Base-by-base conservation (phyloP, 768 basidiomycete genomes). In the Lentinus tigrinus region DNA sequence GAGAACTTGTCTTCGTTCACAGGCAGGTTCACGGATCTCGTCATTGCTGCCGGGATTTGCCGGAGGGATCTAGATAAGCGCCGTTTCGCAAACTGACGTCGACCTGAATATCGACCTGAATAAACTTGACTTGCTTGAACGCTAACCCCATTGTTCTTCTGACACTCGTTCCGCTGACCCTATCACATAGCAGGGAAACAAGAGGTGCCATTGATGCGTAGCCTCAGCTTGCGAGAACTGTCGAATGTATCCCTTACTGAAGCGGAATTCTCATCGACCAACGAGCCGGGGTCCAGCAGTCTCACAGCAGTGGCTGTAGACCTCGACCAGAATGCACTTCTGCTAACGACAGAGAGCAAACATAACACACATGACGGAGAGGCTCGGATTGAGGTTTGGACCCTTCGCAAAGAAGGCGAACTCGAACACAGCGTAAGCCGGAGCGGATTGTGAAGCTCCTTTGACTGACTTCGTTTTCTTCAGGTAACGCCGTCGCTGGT, bases 291-390 rank as follows among this genome's bases (percentile, higher is more conserved):
- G n/a, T 17, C 27, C 24, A 53, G 40, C 4, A 56, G 31, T 31
- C 31, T 65, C 27, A 60, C 55, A 24, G 34, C 56, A 2, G 24
- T 79, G 13, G 75, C 84, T 1, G 71, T 87, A 63, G 87, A 91
- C 73, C 72, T 85, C 28, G 88, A 91, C 70, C 81, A 85, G 66
- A 78, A 83, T 65, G 72, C 75, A 1, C 66, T 84, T 40, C 89
- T 85, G 68, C 77, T 77, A n/a, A 77, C 81, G 13, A 82, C 84
- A 1, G 88, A 88, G 67, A 64, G 68, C 48, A 65, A 65, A 53
- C 74, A 72, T 58, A 63, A 66, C 58, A 79, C 77, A 6, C 79
- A 81, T 39, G 80, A 85, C 7, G 78, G 78, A 21, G 75, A 57
- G 19, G 46, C 36, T 4, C 40, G 27, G 3, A 24, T 90, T 10